Base-by-base conservation (phyloP, 352 stramenopile genomes). In the Globisporangium middletonii region DNA sequence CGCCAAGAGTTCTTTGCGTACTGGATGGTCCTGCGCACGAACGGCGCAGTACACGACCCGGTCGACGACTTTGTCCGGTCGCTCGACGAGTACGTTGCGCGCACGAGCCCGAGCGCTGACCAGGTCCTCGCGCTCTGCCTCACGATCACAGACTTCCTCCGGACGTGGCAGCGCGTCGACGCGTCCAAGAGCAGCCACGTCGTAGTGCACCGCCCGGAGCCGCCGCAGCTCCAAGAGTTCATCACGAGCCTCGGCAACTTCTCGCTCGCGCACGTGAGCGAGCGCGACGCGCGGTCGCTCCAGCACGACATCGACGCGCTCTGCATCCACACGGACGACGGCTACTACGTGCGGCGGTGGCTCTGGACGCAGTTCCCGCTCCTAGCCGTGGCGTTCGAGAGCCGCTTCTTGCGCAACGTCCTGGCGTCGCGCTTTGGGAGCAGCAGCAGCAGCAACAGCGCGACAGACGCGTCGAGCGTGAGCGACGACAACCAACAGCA, bases 341-440 rank as follows among this genome's bases (percentile, higher is more conserved):
- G 77, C 8, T 94, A 94, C 62, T 86, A 84, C 33, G 78, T 92
- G 50, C 78, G 72, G 18, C 71, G 84, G 37, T 94, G 84, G 84
- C 75, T 94, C 33, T 94, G 84, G 84, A 86, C 78, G 11, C 84
- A 94, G 64, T 94, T 94, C 57, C 84, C 84, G n/a, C 68, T 94
- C 12, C 76, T 94, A n/a, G 82, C 55, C 0, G 69, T 86, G 41
- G 80, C 84, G 23, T 92, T 94, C 48, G 84, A 89, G 51, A 84
- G 66, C 35, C 71, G 78, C 2, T 83, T 92, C 44, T 65, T 90
- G 9, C 73, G 70, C 13, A 79, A 54, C 30, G 50, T 70, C 46
- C 55, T 67, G 50, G 59, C 52, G 9, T 50, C 55, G 50, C 45
- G 55, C 3, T 58, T 58, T n/a, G 50, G 51, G 38, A 53, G 30